Base-by-base conservation (phyloP, 176 grass and related monocot genomes). In the Hyparrhenia diplandra region DNA sequence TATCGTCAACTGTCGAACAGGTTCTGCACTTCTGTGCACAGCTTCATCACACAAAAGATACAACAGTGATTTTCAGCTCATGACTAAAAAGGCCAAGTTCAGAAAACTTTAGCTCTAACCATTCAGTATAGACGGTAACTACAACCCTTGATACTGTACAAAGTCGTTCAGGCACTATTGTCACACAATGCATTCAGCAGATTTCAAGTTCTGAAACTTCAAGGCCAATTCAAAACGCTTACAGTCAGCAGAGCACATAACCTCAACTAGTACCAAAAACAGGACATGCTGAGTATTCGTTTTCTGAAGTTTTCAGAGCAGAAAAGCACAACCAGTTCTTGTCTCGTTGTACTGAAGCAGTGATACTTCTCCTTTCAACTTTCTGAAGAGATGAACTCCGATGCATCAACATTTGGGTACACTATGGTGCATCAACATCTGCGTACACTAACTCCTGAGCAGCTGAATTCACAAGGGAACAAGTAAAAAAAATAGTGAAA, bases 401-500 rank as follows among this genome's bases (percentile, higher is more conserved):
- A 24, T 36, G 34, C 34, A 58, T 77, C 35, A 11, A 77, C 5
- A 77, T 62, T 21, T 10, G 55, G 57, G 57, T 45, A 31, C 39
- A 7, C 17, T 12, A 76, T n/a, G 34, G 34, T 36, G 34, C 34
- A 58, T 77, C 35, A 11, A 77, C 5, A 77, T 62, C 13, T 10
- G 55, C 36, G 57, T 45, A 31, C 39, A 7, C 17, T 12, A 76
- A 32, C 73, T 0, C 52, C 6, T 23, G 8, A 42, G 16, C 5
- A 20, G 24, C 75, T 77, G 75, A 42, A 77, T 42, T 77, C 57
- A 17, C 74, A 75, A 59, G 25, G 37, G 34, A n/a, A 39, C 32
- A 67, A 34, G 14, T 21, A 21, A 67, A 76, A 75, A 74, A 76
- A 75, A 74, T 31, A 74, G 8, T n/a, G 28, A 7, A 5, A 5